Conservation (phyloP, 345 rosid species). For the Populus simonii region DNA sequence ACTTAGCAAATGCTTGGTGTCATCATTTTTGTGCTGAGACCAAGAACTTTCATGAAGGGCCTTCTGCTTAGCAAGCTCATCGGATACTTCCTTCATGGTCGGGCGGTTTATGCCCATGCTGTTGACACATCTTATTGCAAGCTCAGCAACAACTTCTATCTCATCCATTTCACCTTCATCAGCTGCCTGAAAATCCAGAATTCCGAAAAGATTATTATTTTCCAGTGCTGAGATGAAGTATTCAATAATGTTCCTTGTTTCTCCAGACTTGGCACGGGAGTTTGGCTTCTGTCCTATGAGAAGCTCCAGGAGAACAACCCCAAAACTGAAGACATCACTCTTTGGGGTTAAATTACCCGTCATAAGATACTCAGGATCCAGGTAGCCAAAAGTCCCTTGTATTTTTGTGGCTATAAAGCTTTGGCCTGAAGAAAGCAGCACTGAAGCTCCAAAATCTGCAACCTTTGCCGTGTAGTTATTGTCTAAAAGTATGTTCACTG, state of each 20-base stretch:
- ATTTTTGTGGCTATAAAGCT: conserved; percentile 9
- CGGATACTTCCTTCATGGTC: background rate
- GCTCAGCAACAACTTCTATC: background rate
- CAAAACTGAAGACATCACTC: conserved; percentile 39
- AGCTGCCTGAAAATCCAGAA: background rate
- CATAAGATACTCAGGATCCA: conserved; percentile 36
- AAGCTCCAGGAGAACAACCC: conserved; percentile 35
- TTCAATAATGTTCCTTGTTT: conserved; percentile 4
- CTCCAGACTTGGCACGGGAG: background rate
- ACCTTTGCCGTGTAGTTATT: conserved; percentile 29
- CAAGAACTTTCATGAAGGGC: background rate
- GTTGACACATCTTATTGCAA: background rate
- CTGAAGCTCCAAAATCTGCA: conserved; percentile 38
- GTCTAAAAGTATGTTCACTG: conserved; percentile 35
- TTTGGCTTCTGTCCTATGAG: conserved; percentile 14
- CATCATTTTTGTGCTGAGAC: background rate
- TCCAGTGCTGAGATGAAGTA: conserved; percentile 13
- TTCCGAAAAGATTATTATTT: background rate
- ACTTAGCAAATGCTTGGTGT: background rate
- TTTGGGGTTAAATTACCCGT: conserved; percentile 22
- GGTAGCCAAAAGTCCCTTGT: conserved; percentile 33
- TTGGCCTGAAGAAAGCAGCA: conserved; percentile 18
- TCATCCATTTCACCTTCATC: background rate
- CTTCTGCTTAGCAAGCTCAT: background rate
- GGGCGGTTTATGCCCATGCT: background rate